Base-by-base conservation (phyloP, 75 land plant genomes). In the Pinus taeda region DNA sequence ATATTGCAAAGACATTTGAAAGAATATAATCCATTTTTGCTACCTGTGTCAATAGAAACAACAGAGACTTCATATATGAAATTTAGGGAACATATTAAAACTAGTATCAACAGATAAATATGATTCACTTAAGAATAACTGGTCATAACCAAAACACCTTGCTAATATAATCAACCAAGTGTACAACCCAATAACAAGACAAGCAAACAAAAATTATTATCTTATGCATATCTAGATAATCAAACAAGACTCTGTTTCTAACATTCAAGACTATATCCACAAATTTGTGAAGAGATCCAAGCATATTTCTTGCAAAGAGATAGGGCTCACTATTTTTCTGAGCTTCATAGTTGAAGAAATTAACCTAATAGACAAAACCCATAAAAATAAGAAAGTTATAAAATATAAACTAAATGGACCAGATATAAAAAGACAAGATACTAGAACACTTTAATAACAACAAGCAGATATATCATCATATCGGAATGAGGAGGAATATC, bases 191-290 rank as follows among this genome's bases (percentile, higher is more conserved):
- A 57, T 14, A 60, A 24, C 42, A 33, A 14, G 9, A 56, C 29
- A 69, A 4, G 9, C 8, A 61, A 59, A 24, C 39, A 37, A 2
- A 0, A 73, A 88, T 62, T 88, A 94, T 93, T 15, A 90, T 74
- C 77, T 80, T 91, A 72, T 95, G 93, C 70, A 89, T 58, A 22
- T 57, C 76, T 36, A 94, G 59, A 70, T 89, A 88, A 70, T 97
- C 92, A 45, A 74, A 74, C 29, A 95, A 79, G 45, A 97, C 58
- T 80, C 63, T 13, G 90, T 77, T 33, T 26, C 91, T 82, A 45
- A 87, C 89, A 45, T 59, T 62, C 71, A 86, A 63, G 18, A 93
- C 18, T 49, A 89, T 39, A 59, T 85, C 85, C 75, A 93, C n/a
- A 3, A 87, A 73, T 56, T 39, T 14, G 71, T 79, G 57, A n/a